A percentile compares a stretch with the other conserved stretches of the same genome.
phyloP scores from a whole-genome alignment of 2,329 filamentous ascomycete genomes.

The Alternaria ethzedia region DNA sequence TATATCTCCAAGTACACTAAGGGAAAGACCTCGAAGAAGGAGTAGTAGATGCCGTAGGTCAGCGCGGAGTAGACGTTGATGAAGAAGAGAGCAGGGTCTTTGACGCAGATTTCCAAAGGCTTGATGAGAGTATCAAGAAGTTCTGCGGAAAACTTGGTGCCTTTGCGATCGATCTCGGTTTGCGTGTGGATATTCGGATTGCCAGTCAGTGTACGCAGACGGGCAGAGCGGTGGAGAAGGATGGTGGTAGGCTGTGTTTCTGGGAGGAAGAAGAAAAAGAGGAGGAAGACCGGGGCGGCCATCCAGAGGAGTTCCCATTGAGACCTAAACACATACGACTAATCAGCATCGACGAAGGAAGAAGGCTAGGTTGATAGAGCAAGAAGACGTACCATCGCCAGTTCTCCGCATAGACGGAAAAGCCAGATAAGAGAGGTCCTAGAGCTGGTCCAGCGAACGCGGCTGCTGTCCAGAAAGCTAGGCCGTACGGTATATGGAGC shows the following conservation, averaged over 20 bases:
- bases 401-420: conserved; percentile 70
- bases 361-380: rapidly evolving
- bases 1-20: conserved; percentile 78
- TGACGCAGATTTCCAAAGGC: conserved; percentile 85
- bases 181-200: conserved; percentile 74
- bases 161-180: conserved; percentile 72
- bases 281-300: conserved; percentile 70
- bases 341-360: not conserved
- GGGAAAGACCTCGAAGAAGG: conserved; percentile 73
- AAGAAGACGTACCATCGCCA: conserved; percentile 70
- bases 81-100: conserved; percentile 83
- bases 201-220: conserved; percentile 72
- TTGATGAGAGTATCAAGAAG: conserved; percentile 63
- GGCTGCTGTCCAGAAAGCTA: conserved; percentile 54
- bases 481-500: conserved; percentile 53
- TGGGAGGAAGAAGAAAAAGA: conserved; percentile 84
- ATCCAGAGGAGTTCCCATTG: conserved; percentile 88
- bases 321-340: conserved; percentile 46
- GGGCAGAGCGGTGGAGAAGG: conserved; percentile 72
- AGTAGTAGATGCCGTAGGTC: conserved; percentile 75
- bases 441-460: conserved; percentile 69
- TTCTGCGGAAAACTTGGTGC: conserved; percentile 47
- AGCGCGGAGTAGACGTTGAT: conserved; percentile 86
- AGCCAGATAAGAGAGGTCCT: conserved; percentile 71
- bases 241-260: conserved; percentile 87